Evolutionary conservation across 345 rosid genomes (phyloP).

Genomic region (Citrus trifoliata): DNA sequence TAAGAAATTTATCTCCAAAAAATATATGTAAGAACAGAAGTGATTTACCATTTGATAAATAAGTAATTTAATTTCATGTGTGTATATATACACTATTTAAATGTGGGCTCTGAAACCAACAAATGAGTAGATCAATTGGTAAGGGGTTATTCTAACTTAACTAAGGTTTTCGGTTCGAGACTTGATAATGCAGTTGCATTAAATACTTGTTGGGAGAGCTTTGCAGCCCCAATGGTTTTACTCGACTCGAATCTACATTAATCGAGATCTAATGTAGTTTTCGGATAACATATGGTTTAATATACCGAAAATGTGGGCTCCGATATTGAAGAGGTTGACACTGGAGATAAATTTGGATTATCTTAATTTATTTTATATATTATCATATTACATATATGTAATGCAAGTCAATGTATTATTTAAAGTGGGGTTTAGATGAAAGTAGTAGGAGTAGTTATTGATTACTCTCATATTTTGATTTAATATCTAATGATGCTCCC

Average conservation of each 20-base stretch:
- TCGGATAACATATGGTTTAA: no score
- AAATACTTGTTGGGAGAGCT: no score
- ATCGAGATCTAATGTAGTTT: no score
- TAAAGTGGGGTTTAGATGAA: background rate
- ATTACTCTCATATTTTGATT: background rate
- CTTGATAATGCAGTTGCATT: no score
- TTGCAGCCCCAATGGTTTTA: no score
- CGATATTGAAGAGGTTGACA: background rate
- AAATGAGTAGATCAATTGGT: no score
- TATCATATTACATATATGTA: background rate
- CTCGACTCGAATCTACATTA: fast-evolving
- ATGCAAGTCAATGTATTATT: background rate
- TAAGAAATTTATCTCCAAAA: no score
- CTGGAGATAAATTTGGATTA: background rate
- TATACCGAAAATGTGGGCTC: background rate
- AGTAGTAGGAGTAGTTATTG: slow-evolving; percentile 7
- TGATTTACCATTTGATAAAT: no score
- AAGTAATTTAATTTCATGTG: no score
- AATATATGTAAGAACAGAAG: no score
- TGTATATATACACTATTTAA: background rate
- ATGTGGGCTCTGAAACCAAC: background rate
- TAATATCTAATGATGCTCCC: slow-evolving; percentile 5
- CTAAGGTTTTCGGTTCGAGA: no score
- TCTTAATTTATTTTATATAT: background rate
- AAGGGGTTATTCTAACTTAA: no score